These are phyloP conservation scores for Theobroma grandiflorum DNA, from an alignment of 441 rosid genomes.

Conservation along the genomic window DNA sequence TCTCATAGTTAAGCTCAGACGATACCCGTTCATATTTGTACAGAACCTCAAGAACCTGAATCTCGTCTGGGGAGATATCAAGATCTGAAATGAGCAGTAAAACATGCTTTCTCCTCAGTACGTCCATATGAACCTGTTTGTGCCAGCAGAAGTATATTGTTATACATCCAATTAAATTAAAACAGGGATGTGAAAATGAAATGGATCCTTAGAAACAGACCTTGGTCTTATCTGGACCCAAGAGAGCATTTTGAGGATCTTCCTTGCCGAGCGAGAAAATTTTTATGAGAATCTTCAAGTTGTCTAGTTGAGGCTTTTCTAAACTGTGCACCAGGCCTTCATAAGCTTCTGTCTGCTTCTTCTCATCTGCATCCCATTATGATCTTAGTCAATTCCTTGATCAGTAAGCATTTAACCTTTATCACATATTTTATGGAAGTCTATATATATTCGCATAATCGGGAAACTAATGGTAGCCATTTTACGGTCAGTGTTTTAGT, in stretches of 20 bases:
- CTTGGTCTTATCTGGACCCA: constrained; percentile 26
- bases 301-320: constrained; percentile 39
- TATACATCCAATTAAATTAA: not conserved
- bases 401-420: too few species aligned
- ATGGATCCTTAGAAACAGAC: constrained; percentile 23
- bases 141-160: not conserved
- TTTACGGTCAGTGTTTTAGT: not conserved
- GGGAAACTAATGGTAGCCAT: not conserved
- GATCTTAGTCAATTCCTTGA: not conserved
- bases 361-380: constrained; percentile 40
- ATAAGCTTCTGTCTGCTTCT: constrained; percentile 37
- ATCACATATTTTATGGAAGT: too few species aligned
- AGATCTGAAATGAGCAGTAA: constrained; percentile 48
- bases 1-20: constrained; percentile 23
- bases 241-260: constrained; percentile 35
- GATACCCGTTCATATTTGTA: constrained; percentile 22
- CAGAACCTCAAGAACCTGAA: constrained; percentile 11
- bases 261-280: constrained; percentile 35
- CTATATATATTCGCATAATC: too few species aligned
- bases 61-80: constrained; percentile 40
- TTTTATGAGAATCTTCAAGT: constrained; percentile 37
- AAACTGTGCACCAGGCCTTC: constrained; percentile 27
- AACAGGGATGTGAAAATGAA: not conserved
- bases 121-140: constrained; percentile 27
- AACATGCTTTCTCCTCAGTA: constrained; percentile 40